Base-by-base conservation (phyloP, 1,139 yeast genomes). In the Candida gigantensis region DNA sequence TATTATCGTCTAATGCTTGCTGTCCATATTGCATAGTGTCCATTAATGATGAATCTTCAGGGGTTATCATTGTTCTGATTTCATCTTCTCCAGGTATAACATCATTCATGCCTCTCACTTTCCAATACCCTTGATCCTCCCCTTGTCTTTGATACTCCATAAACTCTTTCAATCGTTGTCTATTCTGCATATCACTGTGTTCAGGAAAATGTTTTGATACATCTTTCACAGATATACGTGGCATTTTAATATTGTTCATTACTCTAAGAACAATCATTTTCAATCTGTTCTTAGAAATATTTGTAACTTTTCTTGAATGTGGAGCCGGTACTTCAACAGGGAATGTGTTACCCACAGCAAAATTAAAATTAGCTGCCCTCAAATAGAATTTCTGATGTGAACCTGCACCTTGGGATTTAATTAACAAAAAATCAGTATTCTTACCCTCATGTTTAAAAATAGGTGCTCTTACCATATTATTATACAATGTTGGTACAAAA, bases 271-370 rank as follows among this genome's bases (percentile, higher is more conserved):
- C 97, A 51, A 92, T 83, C 97, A 94, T 90, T 57, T 87, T 88
- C 45, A 94, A 68, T 43, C 98, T 72, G 53, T 89, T 90, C 54
- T 92, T 90, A 36, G 92, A 82, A 14, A 95, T 90, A 6, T 96
- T 85, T 0, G 98, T 90, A 11, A 90, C 97, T 53, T 89, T 89
- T 59, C 98, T 78, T 1, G 97, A 88, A 58, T 94, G 97, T 1
- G 99, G 98, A 1, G 97, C 97, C 1, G 98, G 98, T 14, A 94
- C 84, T 55, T 89, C 96, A 2, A 89, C 96, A 1, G 98, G 98
- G 51, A 88, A 82, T 0, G 88, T 77, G 56, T 94, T 96, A 1
- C 99, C 99, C 6, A 90, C 96, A 0, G 88, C 81, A 57, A 88
- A 92, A 36, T 85, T 53, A 53, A 82, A 81, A 40, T 84, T 82